phyloP scores from a whole-genome alignment of 352 stramenopile species.

The Peronospora destructor region DNA sequence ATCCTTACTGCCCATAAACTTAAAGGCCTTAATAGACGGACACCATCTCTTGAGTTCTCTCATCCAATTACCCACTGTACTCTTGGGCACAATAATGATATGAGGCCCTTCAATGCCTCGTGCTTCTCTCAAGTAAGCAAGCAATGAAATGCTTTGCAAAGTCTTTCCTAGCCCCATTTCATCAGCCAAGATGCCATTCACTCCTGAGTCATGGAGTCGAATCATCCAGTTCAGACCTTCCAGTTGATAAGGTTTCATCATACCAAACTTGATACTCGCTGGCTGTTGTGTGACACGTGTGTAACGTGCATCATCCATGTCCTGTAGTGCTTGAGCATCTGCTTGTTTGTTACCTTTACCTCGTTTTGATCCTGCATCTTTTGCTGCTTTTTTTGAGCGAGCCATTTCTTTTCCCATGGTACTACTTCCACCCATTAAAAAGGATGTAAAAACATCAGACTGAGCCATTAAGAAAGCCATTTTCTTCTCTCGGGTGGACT shows the following conservation, averaged over 20 bases:
- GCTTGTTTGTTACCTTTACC: conserved; percentile 62
- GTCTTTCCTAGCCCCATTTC: conserved; percentile 93
- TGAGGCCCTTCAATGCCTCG: conserved; percentile 92
- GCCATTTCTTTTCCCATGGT: conserved; percentile 74
- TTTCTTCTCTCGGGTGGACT: conserved; percentile 56
- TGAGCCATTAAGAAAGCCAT: conserved; percentile 87
- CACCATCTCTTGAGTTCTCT: conserved; percentile 96
- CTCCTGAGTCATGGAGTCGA: conserved; percentile 87
- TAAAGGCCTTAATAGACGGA: conserved; percentile 88
- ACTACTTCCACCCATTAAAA: conserved; percentile 79
- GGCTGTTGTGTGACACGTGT: conserved; percentile 79
- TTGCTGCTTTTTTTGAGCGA: conserved; percentile 32
- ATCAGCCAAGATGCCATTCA: conserved; percentile 82
- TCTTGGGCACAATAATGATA: conserved; percentile 97
- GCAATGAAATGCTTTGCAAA: conserved; percentile 96
- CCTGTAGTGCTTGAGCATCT: conserved; percentile 58
- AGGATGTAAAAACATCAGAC: conserved; percentile 85
- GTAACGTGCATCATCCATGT: conserved; percentile 78
- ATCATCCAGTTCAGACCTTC: conserved; percentile 90
- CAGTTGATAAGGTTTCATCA: conserved; percentile 85
- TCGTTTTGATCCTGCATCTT: conserved; percentile 42
- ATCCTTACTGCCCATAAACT: conserved; percentile 95
- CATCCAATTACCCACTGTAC: conserved; percentile 98
- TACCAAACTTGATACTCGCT: conserved; percentile 77
- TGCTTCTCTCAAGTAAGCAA: conserved; percentile 94